Evolutionary conservation across 2,329 filamentous ascomycete genomes (phyloP), one percentile per base, ranked within the genome.

Genomic region (Xylariaceae sp.): DNA sequence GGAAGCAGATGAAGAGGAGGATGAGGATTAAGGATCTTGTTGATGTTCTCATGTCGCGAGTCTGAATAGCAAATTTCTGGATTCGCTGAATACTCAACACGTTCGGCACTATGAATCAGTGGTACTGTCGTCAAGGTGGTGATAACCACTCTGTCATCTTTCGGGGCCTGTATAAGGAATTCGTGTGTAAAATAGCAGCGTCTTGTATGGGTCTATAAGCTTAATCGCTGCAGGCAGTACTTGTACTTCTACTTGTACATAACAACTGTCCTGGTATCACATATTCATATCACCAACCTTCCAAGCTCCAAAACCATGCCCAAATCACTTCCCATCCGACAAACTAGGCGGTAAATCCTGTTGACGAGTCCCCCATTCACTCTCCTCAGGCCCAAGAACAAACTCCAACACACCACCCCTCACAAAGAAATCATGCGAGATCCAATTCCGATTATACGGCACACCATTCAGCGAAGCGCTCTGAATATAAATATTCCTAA

Each of bases 381-480:
- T 63, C 62, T 81, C 80, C 62, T 85, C 78, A 31, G 70, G 68
- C 0, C 83, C 84, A 4, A 88, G 68, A 5, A 70, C 73, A 44
- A 86, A 68, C 61, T 87, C 84, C 57, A 88, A 63, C 34, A 78
- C 67, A 0, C 83, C 83, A 0, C 84, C 84, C 0, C 80, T 71
- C 0, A 75, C 39, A 59, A 86, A 88, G 59, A 88, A 85, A 19
- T 77, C 76, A 68, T 88, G 84, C 40, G 73, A 75, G 48, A 88
- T 76, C 84, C 84, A 88, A 61, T 80, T 87, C 62, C 71, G 75
- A 2, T 75, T 78, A 63, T 84, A 87, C 3, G 68, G 60, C 62
- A 73, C 66, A 0, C 84, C 84, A 62, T 88, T 71, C 41, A 86
- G 68, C 43, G 62, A 82, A 11, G 76, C 84, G 47, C 73, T 78